Conservation (phyloP, 2,329 filamentous ascomycete species). For the Rutstroemia sp. region DNA sequence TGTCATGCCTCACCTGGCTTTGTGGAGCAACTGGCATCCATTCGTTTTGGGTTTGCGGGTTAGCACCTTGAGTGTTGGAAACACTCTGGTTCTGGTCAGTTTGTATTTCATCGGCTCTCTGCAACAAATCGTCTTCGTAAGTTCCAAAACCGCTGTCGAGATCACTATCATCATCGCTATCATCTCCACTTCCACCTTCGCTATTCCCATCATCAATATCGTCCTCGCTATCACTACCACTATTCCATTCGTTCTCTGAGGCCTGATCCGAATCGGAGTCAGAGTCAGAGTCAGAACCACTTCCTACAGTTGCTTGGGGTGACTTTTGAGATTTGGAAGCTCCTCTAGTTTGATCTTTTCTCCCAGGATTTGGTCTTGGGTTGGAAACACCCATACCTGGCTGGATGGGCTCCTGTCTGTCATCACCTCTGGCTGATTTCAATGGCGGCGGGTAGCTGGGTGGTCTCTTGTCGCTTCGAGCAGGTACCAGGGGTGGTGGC, state of each 20-base stretch:
- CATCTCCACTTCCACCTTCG: background rate
- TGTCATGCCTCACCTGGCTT: no score
- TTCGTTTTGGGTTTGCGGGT: no score
- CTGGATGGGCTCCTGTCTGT: background rate
- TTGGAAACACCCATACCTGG: background rate
- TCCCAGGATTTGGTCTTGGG: background rate
- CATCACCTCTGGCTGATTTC: background rate
- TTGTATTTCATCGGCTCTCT: background rate
- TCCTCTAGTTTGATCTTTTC: background rate
- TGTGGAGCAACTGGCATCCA: no score
- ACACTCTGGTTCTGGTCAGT: background rate
- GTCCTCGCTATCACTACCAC: background rate
- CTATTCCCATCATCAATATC: background rate
- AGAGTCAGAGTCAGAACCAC: background rate
- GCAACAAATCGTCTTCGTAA: background rate
- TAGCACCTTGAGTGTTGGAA: background rate
- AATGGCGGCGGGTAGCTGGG: background rate
- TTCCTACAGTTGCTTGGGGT: background rate
- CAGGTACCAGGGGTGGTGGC: background rate
- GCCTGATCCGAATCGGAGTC: background rate
- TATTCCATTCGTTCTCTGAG: background rate
- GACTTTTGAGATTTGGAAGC: no score
- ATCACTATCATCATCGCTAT: slow-evolving; percentile 2
- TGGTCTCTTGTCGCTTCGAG: background rate
- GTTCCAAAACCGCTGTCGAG: slow-evolving; percentile 1